A percentile compares a stretch with the other conserved stretches of the same genome.
Evolutionary conservation across 495 filamentous ascomycete genomes (phyloP).

Genomic region (Penicillium samsonianum): DNA sequence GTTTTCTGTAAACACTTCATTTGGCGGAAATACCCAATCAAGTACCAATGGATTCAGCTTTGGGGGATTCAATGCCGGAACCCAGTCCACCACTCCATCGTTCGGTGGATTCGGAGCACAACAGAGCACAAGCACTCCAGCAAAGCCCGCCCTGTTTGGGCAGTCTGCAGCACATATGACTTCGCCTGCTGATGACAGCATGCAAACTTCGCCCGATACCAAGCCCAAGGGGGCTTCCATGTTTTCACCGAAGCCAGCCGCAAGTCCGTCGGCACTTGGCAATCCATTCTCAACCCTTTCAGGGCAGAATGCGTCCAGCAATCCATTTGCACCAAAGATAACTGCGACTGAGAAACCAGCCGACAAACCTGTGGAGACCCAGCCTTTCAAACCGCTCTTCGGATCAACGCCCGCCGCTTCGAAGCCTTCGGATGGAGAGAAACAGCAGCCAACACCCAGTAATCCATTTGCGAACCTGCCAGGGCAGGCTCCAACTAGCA

Average conservation of each 20-base stretch:
- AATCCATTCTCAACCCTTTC: slow-evolving; percentile 18
- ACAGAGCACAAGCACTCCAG: slow-evolving; percentile 17
- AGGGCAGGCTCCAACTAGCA: slow-evolving; percentile 1
- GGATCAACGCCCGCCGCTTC: slow-evolving; percentile 7
- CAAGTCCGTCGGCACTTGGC: slow-evolving; percentile 2
- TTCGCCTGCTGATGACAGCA: slow-evolving; percentile 36
- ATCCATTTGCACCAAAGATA: slow-evolving; percentile 15
- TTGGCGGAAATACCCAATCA: slow-evolving; percentile 17
- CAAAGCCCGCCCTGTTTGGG: slow-evolving; percentile 24
- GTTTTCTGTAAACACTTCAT: slow-evolving; percentile 37
- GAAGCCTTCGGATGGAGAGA: slow-evolving; percentile 7
- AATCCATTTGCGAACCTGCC: slow-evolving; percentile 9
- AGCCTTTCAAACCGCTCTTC: slow-evolving; percentile 17
- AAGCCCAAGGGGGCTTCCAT: slow-evolving; percentile 31
- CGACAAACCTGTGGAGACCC: slow-evolving; percentile 10
- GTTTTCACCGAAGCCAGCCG: slow-evolving; percentile 14
- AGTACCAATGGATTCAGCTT: slow-evolving; percentile 25
- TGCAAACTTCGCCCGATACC: slow-evolving; percentile 47
- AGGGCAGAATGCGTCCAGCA: slow-evolving; percentile 8
- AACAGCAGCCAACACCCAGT: not conserved
- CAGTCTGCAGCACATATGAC: slow-evolving; percentile 23
- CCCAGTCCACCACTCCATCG: slow-evolving; percentile 19
- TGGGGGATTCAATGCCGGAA: slow-evolving; percentile 23
- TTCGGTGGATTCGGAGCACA: slow-evolving; percentile 29
- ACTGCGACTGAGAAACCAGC: slow-evolving; percentile 2